Percentiles rank a stretch among this genome's conserved stretches.
Conservation (phyloP, 768 basidiomycete species). For the Xerocomus spinulosus region DNA sequence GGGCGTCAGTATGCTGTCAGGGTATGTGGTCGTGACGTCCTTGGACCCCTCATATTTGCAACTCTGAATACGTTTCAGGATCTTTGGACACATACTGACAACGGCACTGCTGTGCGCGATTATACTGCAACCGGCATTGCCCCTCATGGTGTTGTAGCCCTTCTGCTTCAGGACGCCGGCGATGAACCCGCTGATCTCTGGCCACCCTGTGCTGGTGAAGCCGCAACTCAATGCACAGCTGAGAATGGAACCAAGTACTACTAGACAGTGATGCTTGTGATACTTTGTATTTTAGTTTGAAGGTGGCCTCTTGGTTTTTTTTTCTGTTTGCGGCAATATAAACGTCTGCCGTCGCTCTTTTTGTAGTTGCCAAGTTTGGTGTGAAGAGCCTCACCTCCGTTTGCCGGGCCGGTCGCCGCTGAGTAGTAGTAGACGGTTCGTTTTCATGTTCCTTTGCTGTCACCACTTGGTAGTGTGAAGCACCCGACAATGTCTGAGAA, state of each 20-base stretch:
- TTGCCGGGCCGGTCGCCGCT: neutral
- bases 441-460: neutral
- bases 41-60: too few relatives aligned
- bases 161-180: conserved; percentile 61
- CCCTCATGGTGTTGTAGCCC: conserved; percentile 60
- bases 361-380: too few relatives aligned
- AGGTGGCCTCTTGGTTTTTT: too few relatives aligned
- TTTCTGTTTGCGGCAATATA: too few relatives aligned
- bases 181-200: conserved; percentile 57
- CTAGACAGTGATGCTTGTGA: neutral
- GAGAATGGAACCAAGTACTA: conserved; percentile 45
- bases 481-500: neutral
- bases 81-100: conserved; percentile 66
- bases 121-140: conserved; percentile 47
- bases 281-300: neutral
- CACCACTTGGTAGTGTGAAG: neutral
- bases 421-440: too few relatives aligned
- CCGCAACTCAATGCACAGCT: conserved; percentile 49
- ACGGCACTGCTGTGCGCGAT: conserved; percentile 59
- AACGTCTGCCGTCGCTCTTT: too few relatives aligned
- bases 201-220: conserved; percentile 48
- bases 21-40: conserved; percentile 33
- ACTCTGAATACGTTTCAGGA: conserved; percentile 39
- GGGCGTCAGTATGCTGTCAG: conserved; percentile 59
- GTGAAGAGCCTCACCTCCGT: too few relatives aligned